These are phyloP conservation scores for Jatropha multifida DNA, from an alignment of 441 rosid species.

Conservation along the genomic window DNA sequence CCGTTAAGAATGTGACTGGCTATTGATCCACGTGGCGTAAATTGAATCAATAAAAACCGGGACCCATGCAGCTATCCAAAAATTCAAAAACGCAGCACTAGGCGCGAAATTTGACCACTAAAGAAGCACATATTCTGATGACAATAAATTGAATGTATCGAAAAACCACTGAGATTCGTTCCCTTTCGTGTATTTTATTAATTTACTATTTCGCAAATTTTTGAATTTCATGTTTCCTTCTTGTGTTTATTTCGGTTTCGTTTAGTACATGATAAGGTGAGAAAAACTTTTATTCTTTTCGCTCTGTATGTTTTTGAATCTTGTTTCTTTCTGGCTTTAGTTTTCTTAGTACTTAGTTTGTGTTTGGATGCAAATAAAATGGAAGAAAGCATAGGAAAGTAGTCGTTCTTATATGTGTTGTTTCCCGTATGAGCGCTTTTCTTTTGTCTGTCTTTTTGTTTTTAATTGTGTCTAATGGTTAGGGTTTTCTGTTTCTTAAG, in stretches of 20 bases:
- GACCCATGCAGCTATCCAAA: neutral
- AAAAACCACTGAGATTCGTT: constrained; percentile 9
- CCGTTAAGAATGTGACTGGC: neutral
- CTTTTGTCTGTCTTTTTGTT: neutral
- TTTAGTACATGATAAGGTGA: too few relatives aligned
- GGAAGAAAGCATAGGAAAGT: neutral
- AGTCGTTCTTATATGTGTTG: neutral
- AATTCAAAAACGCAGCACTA: constrained; percentile 12
- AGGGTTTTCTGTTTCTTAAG: neutral
- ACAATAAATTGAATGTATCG: neutral
- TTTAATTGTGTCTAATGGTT: neutral
- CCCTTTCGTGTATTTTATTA: neutral
- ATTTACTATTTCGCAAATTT: neutral
- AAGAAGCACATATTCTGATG: neutral
- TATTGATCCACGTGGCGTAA: constrained; percentile 2
- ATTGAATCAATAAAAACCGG: neutral
- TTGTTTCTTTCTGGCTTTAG: neutral
- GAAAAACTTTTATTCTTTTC: neutral
- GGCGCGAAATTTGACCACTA: constrained; percentile 25
- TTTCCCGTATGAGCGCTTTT: neutral
- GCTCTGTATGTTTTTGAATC: neutral
- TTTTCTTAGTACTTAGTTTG: neutral
- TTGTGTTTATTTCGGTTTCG: neutral
- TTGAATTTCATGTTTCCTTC: neutral
- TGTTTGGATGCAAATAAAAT: constrained; percentile 2